A percentile compares a stretch with the other conserved stretches of the same genome.
phyloP scores from a whole-genome alignment of 306 rosid species.

The Malus fusca region DNA sequence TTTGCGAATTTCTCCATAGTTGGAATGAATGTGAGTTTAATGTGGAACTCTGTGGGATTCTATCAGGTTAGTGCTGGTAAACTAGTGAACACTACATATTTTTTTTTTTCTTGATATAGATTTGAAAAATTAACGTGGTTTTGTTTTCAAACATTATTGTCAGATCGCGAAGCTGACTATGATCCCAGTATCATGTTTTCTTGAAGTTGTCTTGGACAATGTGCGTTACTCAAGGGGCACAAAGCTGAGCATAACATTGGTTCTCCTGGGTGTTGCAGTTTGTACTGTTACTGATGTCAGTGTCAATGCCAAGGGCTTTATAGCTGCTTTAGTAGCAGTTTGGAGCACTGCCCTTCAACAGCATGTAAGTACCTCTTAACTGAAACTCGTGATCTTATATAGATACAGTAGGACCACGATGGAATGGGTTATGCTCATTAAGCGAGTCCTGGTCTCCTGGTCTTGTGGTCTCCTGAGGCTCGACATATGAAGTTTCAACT shows the following conservation, averaged over 20 bases:
- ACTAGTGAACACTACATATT: neutral
- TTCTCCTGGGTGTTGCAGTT: constrained; percentile 81
- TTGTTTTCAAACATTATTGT: constrained; percentile 13
- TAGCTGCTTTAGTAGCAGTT: constrained; percentile 69
- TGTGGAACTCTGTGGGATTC: constrained; percentile 92
- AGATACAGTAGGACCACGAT: neutral
- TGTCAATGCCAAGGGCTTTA: constrained; percentile 61
- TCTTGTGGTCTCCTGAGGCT: constrained; percentile 8
- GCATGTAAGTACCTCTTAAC: constrained; percentile 43
- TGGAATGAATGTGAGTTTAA: constrained; percentile 81
- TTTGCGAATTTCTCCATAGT: constrained; percentile 80
- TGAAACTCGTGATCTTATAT: constrained; percentile 16
- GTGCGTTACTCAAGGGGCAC: constrained; percentile 71
- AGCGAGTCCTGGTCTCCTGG: neutral
- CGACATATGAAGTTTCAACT: constrained; percentile 12
- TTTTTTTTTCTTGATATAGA: neutral
- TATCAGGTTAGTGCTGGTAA: constrained; percentile 52
- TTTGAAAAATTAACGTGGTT: constrained; percentile 6
- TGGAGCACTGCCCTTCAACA: constrained; percentile 80
- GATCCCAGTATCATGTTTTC: constrained; percentile 77
- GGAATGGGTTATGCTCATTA: constrained; percentile 16
- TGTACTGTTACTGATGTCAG: constrained; percentile 83
- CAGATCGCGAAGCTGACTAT: constrained; percentile 86
- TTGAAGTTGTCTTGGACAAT: constrained; percentile 63
- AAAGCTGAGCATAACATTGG: constrained; percentile 59